phyloP scores from a whole-genome alignment of 2,329 filamentous ascomycete species.

The Laburnicola sp. region DNA sequence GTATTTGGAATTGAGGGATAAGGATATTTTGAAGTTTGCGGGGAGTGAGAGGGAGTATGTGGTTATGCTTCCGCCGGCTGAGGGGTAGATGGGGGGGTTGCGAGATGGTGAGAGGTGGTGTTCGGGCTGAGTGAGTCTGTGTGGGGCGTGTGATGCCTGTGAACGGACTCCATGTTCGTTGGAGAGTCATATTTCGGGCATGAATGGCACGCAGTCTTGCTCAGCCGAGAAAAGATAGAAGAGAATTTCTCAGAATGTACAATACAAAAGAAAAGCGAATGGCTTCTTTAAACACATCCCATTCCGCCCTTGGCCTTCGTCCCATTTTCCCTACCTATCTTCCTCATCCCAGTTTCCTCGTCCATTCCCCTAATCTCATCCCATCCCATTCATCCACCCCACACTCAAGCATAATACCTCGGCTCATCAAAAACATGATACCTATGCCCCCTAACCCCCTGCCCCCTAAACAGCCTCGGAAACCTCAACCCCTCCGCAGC shows the following conservation, averaged over 20 bases:
- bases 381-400: neutral
- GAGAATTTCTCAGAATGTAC: too few species aligned
- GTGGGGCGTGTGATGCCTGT: too few species aligned
- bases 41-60: constrained; percentile 91
- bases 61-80: constrained; percentile 70
- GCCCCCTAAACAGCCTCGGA: constrained; percentile 78
- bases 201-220: too few species aligned
- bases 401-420: constrained; percentile 37
- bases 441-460: constrained; percentile 83
- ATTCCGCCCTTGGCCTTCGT: too few species aligned
- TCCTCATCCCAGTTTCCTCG: neutral
- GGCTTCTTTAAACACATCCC: too few species aligned
- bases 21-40: constrained; percentile 87
- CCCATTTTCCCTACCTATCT: neutral
- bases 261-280: too few species aligned
- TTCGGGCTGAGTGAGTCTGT: too few species aligned
- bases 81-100: constrained; percentile 7
- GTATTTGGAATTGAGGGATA: constrained; percentile 83
- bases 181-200: too few species aligned
- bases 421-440: constrained; percentile 93
- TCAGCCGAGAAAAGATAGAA: too few species aligned
- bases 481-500: constrained; percentile 78
- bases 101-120: too few species aligned
- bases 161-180: too few species aligned
- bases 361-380: neutral